Conservation (phyloP, 2,329 filamentous ascomycete species). For the Shiraia sp. region DNA sequence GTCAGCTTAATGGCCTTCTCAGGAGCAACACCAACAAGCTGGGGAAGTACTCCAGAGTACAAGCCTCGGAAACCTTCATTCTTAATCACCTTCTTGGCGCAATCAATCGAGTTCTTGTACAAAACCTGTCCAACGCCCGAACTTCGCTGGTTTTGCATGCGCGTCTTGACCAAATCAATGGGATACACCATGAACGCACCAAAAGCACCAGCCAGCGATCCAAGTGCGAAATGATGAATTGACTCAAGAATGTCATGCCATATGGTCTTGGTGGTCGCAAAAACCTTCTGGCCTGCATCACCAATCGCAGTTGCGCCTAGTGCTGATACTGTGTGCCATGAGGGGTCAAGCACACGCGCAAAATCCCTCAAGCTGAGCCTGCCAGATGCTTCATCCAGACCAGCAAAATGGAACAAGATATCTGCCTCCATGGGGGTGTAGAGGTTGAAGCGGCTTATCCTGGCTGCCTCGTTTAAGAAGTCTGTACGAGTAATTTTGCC, state of each 20-base stretch:
- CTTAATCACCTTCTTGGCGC: constrained; percentile 86
- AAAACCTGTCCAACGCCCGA: constrained; percentile 77
- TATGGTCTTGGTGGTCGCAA: constrained; percentile 60
- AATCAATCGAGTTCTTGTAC: constrained; percentile 98
- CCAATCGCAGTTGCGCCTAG: constrained; percentile 55
- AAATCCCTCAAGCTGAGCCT: constrained; percentile 83
- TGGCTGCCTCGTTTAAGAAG: constrained; percentile 91
- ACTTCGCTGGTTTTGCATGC: constrained; percentile 94
- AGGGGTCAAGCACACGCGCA: constrained; percentile 90
- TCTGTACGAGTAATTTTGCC: constrained; percentile 93
- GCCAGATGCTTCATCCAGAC: constrained; percentile 85
- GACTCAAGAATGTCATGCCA: constrained; percentile 73
- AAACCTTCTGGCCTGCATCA: constrained; percentile 56
- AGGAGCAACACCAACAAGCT: constrained; percentile 96
- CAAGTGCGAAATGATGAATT: constrained; percentile 85
- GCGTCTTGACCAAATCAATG: constrained; percentile 97
- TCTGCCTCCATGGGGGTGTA: constrained; percentile 99
- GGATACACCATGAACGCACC: constrained; percentile 99
- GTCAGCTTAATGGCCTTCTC: constrained; percentile 99
- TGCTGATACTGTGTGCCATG: constrained; percentile 73
- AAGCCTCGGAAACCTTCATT: constrained; percentile 90
- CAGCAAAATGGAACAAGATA: constrained; percentile 97
- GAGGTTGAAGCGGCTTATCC: constrained; percentile 88
- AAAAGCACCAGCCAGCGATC: constrained; percentile 90
- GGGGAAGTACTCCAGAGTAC: constrained; percentile 92